Evolutionary conservation across 2,329 filamentous ascomycete genomes (phyloP).

Genomic region (Sarocladium brachiariae): DNA sequence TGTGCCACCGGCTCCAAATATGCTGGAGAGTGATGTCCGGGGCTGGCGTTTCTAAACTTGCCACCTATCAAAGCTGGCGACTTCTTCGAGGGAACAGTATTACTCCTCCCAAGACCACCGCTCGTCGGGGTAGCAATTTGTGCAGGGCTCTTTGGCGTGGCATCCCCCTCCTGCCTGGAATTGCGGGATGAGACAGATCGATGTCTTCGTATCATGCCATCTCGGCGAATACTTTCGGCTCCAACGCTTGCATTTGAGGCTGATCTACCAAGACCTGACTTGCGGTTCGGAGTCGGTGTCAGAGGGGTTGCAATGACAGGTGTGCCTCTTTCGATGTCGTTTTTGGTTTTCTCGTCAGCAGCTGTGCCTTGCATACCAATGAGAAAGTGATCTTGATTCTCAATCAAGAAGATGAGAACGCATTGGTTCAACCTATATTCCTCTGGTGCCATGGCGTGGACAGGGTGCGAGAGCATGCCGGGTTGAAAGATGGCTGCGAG

Average conservation of each 20-base stretch:
- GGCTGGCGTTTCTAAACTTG: conserved; percentile 49
- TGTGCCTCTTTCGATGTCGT: conserved; percentile 63
- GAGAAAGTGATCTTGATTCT: conserved; percentile 96
- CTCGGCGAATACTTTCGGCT: conserved; percentile 77
- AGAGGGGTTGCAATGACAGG: conserved; percentile 29
- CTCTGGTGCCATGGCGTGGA: conserved; percentile 89
- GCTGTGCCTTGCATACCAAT: conserved; percentile 98
- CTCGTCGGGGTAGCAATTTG: conserved; percentile 48
- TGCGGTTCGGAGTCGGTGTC: conserved; percentile 40
- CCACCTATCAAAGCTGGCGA: conserved; percentile 64
- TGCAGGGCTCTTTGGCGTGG: conserved; percentile 61
- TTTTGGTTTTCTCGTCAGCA: conserved; percentile 73
- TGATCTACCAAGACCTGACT: conserved; percentile 54
- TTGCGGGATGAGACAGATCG: conserved; percentile 88
- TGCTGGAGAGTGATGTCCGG: conserved; percentile 24
- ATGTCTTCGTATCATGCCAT: conserved; percentile 74
- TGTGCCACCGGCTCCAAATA: conserved; percentile 32
- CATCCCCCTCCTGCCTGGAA: conserved; percentile 66
- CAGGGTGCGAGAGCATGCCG: conserved; percentile 87
- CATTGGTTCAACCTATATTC: conserved; percentile 96
- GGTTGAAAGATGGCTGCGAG: conserved; percentile 96
- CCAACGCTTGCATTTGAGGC: conserved; percentile 84
- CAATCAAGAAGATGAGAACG: conserved; percentile 94
- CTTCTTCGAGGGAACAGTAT: conserved; percentile 87
- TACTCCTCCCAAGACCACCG: conserved; percentile 59